These are phyloP conservation scores for Nicotiana attenuata DNA, from an alignment of 257 asterid genomes.

Conservation along the genomic window DNA sequence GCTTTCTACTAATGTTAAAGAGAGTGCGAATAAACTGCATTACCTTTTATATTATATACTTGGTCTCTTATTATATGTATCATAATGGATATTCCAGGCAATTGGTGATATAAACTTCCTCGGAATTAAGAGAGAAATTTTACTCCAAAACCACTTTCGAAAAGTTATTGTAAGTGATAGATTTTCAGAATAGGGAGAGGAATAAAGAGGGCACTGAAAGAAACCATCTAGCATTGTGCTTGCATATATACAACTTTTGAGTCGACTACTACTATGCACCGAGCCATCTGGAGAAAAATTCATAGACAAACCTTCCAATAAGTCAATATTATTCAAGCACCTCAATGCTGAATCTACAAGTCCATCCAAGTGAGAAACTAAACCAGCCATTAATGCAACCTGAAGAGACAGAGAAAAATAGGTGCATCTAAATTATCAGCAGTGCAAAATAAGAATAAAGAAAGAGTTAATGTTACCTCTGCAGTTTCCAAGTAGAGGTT, in stretches of 20 bases:
- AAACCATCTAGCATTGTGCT: not conserved
- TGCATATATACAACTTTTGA: not conserved
- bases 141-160: not conserved
- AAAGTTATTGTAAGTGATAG: not conserved
- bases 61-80: not conserved
- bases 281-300: slow-evolving; percentile 18
- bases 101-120: not conserved
- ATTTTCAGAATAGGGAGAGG: not conserved
- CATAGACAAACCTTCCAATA: slow-evolving; percentile 52
- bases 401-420: slow-evolving; percentile 20
- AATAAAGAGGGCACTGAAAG: not conserved
- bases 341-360: slow-evolving; percentile 55
- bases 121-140: not conserved
- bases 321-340: slow-evolving; percentile 47
- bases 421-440: slow-evolving; percentile 8
- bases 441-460: not conserved
- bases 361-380: slow-evolving; percentile 65
- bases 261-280: not conserved
- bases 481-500: slow-evolving; percentile 80
- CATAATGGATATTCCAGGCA: not conserved
- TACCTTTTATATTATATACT: not conserved
- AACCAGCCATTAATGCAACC: slow-evolving; percentile 74
- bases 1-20: not conserved
- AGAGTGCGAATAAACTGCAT: not conserved
- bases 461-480: slow-evolving; percentile 49